These are phyloP conservation scores for Mycosphaerella sp. DNA, from an alignment of 2,329 filamentous ascomycete species.

Conservation along the genomic window DNA sequence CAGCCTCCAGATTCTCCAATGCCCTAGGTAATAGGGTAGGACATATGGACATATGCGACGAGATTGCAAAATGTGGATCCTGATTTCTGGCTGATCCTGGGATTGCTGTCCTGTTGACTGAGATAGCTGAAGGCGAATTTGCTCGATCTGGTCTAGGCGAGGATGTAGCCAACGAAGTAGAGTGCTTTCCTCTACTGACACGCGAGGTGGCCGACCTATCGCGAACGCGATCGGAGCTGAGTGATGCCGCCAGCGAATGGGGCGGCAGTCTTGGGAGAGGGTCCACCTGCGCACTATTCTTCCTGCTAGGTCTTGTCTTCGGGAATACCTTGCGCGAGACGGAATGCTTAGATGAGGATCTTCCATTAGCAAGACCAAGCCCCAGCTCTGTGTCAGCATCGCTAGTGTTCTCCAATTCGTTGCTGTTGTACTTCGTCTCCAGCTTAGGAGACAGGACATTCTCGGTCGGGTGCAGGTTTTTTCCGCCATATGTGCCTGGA, in stretches of 20 bases:
- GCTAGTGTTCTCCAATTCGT: constrained; percentile 30
- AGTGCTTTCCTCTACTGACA: constrained; percentile 16
- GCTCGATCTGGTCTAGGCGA: constrained; percentile 29
- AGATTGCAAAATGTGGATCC: constrained; percentile 46
- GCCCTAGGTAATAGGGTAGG: constrained; percentile 63
- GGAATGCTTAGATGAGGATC: constrained; percentile 31
- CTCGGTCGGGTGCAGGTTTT: constrained; percentile 86
- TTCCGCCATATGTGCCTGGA: constrained; percentile 57
- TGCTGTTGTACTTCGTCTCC: constrained; percentile 26
- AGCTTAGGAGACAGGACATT: constrained; percentile 68
- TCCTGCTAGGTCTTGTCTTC: constrained; percentile 33
- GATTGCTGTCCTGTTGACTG: constrained; percentile 23
- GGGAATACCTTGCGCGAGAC: constrained; percentile 20
- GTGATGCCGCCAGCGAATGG: constrained; percentile 29
- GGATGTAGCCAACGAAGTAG: constrained; percentile 23
- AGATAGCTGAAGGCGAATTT: constrained; percentile 30
- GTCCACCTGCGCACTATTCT: constrained; percentile 38
- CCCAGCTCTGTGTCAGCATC: constrained; percentile 35
- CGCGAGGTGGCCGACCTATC: constrained; percentile 26
- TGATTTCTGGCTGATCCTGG: constrained; percentile 2
- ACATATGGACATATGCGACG: constrained; percentile 50
- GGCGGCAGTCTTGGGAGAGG: constrained; percentile 14
- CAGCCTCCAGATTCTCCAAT: constrained; percentile 88
- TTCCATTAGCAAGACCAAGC: constrained; percentile 31
- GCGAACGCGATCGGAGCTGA: constrained; percentile 28